Evolutionary conservation across 768 basidiomycete species (phyloP).

Genomic region (Tulasnella sp.): DNA sequence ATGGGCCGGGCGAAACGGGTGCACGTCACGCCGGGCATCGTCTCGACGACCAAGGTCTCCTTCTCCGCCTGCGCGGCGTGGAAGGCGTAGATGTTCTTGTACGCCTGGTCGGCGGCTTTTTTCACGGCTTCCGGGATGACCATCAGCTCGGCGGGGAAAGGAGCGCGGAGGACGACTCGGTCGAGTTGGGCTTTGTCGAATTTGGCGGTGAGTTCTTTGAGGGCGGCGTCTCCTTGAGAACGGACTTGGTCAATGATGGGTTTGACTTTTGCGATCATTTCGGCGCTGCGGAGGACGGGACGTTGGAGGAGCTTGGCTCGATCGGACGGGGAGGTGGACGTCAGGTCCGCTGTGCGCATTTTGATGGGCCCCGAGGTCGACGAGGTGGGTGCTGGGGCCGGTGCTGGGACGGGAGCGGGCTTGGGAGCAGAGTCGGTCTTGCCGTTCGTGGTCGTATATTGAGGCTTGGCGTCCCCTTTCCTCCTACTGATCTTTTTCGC

Average conservation of each 20-base stretch:
- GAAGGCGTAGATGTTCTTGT: constrained; percentile 83
- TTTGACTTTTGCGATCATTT: constrained; percentile 87
- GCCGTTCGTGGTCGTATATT: constrained; percentile 25
- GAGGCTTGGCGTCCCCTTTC: constrained; percentile 85
- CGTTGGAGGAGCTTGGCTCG: constrained; percentile 67
- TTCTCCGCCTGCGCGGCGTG: constrained; percentile 77
- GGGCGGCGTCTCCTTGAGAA: constrained; percentile 68
- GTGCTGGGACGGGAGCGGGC: constrained; percentile 12
- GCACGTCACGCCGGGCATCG: constrained; percentile 96
- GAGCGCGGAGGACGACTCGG: constrained; percentile 63
- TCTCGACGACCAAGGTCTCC: constrained; percentile 70
- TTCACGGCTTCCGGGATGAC: constrained; percentile 50
- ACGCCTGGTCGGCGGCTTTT: constrained; percentile 79
- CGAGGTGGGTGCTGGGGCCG: constrained; percentile 18
- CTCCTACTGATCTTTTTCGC: constrained; percentile 78
- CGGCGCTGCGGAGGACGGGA: constrained; percentile 73
- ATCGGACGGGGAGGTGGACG: constrained; percentile 36
- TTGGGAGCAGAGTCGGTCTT: background rate
- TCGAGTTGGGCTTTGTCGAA: constrained; percentile 74
- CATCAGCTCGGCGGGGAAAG: constrained; percentile 59
- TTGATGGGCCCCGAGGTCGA: constrained; percentile 42
- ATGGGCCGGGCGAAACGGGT: constrained; percentile 93
- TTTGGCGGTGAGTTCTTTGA: constrained; percentile 82
- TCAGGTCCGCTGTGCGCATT: constrained; percentile 64
- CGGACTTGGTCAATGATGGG: constrained; percentile 90